Conservation (phyloP, 2,329 filamentous ascomycete species). For the Mycogone perniciosa region DNA sequence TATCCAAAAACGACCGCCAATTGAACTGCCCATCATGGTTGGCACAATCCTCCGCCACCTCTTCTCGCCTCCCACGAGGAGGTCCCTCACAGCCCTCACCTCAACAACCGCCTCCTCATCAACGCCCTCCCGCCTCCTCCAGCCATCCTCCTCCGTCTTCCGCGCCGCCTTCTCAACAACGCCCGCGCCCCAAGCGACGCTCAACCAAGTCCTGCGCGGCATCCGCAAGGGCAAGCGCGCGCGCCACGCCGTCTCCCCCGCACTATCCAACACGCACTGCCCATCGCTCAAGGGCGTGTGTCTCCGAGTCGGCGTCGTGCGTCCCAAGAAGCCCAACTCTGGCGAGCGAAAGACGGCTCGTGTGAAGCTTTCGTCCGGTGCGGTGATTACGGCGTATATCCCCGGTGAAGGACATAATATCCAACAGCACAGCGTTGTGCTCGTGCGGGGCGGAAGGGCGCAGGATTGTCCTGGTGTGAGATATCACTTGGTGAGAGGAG, state of each 20-base stretch:
- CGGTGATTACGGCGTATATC: conserved; percentile 87
- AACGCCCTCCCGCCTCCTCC: conserved; percentile 19
- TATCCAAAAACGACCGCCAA: neutral
- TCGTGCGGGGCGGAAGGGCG: conserved; percentile 85
- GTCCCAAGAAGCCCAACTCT: conserved; percentile 98
- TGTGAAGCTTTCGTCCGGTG: conserved; percentile 80
- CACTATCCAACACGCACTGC: conserved; percentile 60
- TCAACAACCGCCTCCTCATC: conserved; percentile 15
- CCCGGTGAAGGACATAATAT: conserved; percentile 98
- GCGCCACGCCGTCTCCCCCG: conserved; percentile 82
- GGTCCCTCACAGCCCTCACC: conserved; percentile 19
- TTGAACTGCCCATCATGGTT: conserved; percentile 25
- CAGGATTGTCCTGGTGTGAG: conserved; percentile 99
- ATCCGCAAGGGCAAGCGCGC: conserved; percentile 73
- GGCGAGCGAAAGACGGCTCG: conserved; percentile 94
- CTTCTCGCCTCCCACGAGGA: conserved; percentile 27
- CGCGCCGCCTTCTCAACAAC: conserved; percentile 49
- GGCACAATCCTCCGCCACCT: conserved; percentile 30
- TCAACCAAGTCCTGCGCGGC: conserved; percentile 69
- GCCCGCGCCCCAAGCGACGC: conserved; percentile 51
- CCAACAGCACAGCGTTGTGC: conserved; percentile 95
- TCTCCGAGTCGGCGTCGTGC: conserved; percentile 84
- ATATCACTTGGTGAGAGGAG: conserved; percentile 87
- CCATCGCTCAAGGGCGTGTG: conserved; percentile 94
- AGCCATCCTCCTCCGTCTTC: conserved; percentile 26